These are phyloP conservation scores for Lecanicillium sp. DNA, from an alignment of 2,329 filamentous ascomycete genomes.

Conservation along the genomic window DNA sequence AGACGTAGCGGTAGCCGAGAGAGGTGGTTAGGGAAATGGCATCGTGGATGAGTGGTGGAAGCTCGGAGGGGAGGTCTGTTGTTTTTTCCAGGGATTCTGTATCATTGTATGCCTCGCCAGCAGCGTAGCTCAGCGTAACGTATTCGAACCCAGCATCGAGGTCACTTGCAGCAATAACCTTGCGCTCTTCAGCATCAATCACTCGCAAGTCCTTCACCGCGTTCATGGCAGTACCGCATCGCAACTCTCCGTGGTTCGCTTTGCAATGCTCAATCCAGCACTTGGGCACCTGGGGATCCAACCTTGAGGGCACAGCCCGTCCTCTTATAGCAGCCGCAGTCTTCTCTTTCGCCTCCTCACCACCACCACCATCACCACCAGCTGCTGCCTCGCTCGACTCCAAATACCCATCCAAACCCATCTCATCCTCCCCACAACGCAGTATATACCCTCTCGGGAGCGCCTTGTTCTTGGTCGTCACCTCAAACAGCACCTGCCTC, in stretches of 20 bases:
- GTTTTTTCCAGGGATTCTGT: background rate
- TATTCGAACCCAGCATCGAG: constrained; percentile 18
- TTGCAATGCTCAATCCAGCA: constrained; percentile 27
- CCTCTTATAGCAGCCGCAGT: constrained; percentile 16
- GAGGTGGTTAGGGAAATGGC: constrained; percentile 22
- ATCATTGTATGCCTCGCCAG: constrained; percentile 2
- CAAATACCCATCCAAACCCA: constrained; percentile 15
- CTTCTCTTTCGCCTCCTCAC: background rate
- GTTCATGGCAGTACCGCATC: constrained; percentile 16
- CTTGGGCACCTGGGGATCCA: constrained; percentile 20
- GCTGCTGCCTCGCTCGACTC: constrained; percentile 9
- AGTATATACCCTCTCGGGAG: constrained; percentile 29
- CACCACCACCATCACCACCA: constrained; percentile 1
- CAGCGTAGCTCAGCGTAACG: constrained; percentile 27
- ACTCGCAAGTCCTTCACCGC: constrained; percentile 15
- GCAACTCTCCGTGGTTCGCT: constrained; percentile 18
- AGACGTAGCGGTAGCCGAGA: constrained; percentile 28
- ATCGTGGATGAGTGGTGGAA: constrained; percentile 24
- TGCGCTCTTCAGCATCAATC: constrained; percentile 21
- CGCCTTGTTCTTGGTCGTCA: constrained; percentile 25
- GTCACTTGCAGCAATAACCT: constrained; percentile 21
- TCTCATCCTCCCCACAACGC: constrained; percentile 17
- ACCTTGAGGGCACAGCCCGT: constrained; percentile 20
- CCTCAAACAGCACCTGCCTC: constrained; percentile 25
- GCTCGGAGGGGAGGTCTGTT: constrained; percentile 13